phyloP scores from a whole-genome alignment of 129 eudicot species.

The Daucus carota region DH1_v3.0 NC_030386.2:29186501-29187000 shows the following conservation, averaged over 20 bases:
- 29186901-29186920: conserved; percentile 34
- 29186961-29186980: conserved; percentile 33
- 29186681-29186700: conserved; percentile 19
- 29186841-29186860: conserved; percentile 54
- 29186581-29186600: conserved; percentile 15
- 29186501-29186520: conserved; percentile 30
- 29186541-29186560: conserved; percentile 43
- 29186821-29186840: conserved; percentile 25
- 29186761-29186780: conserved; percentile 16
- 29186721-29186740: conserved; percentile 20
- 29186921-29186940: conserved; percentile 19
- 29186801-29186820: conserved; percentile 19
- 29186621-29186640: conserved; percentile 19
- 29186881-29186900: conserved; percentile 23
- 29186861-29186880: conserved; percentile 33
- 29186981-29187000: conserved; percentile 42
- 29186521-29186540: conserved; percentile 41
- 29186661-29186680: conserved; percentile 23
- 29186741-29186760: conserved; percentile 7
- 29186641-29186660: conserved; percentile 37
- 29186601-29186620: conserved; percentile 18
- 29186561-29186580: conserved; percentile 30
- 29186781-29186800: conserved; percentile 20
- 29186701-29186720: conserved; percentile 38
- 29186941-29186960: conserved; percentile 36